Evolutionary conservation across 192 early-diverging fungal genomes (phyloP).

Genomic region (Gaertneriomyces semiglobifer): DNA sequence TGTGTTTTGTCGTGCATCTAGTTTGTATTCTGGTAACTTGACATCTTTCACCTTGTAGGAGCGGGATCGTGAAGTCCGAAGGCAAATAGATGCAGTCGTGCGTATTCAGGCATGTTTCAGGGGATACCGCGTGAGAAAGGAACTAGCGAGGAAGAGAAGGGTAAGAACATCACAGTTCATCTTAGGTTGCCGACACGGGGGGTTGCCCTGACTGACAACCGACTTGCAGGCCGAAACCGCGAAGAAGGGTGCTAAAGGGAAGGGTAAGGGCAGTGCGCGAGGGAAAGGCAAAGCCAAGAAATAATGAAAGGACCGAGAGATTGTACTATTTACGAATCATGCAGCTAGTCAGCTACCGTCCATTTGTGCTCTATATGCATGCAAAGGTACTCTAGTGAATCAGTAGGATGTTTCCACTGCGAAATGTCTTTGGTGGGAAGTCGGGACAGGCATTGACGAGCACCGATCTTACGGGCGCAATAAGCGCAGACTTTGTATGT

Average conservation of each 20-base stretch:
- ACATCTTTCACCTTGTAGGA: slow-evolving; percentile 22
- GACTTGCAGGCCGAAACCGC: slow-evolving; percentile 11
- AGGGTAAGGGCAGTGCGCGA: neutral
- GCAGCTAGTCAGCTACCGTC: too few relatives aligned
- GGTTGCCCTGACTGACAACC: neutral
- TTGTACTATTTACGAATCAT: neutral
- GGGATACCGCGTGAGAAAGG: slow-evolving; percentile 43
- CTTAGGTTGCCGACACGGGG: neutral
- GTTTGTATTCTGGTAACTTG: neutral
- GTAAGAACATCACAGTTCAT: too few relatives aligned
- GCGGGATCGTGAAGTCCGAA: slow-evolving; percentile 30
- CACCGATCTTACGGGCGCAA: slow-evolving; percentile 16
- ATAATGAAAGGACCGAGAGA: slow-evolving; percentile 4
- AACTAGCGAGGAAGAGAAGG: slow-evolving; percentile 44
- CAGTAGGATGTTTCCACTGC: too few relatives aligned
- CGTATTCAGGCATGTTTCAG: slow-evolving; percentile 47
- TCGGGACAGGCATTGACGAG: too few relatives aligned
- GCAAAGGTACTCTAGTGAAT: too few relatives aligned
- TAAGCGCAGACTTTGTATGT: slow-evolving; percentile 40
- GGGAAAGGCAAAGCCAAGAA: slow-evolving; percentile 26
- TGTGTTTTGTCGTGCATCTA: slow-evolving; percentile 7
- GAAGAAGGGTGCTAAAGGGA: slow-evolving; percentile 23
- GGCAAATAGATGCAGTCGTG: slow-evolving; percentile 32
- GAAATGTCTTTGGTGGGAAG: too few relatives aligned
- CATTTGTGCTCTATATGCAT: too few relatives aligned